Evolutionary conservation across 2,329 filamentous ascomycete species (phyloP).

Genomic region (Talaromyces atroroseus): DNA sequence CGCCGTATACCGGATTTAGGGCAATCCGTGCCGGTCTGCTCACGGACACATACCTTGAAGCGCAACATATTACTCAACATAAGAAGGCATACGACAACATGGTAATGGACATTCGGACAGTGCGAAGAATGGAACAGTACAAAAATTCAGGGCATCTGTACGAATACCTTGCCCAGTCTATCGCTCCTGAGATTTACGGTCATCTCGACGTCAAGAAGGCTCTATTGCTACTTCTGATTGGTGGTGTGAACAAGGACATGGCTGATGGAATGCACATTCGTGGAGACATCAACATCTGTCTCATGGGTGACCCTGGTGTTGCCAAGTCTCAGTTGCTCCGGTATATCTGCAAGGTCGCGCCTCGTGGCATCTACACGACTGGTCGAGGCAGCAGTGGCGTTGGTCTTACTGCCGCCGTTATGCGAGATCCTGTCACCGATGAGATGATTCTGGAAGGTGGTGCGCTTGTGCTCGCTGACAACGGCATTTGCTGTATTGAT

Average conservation of each 20-base stretch:
- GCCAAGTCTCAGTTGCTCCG: slow-evolving; percentile 97
- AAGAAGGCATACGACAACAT: slow-evolving; percentile 97
- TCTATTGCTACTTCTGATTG: slow-evolving; percentile 87
- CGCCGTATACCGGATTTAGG: slow-evolving; percentile 97
- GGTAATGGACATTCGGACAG: slow-evolving; percentile 70
- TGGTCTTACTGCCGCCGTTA: slow-evolving; percentile 75
- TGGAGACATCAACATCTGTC: slow-evolving; percentile 95
- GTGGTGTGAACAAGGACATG: slow-evolving; percentile 93
- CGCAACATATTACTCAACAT: slow-evolving; percentile 88
- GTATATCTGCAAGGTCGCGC: slow-evolving; percentile 97
- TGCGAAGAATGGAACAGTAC: slow-evolving; percentile 79
- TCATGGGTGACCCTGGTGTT: slow-evolving; percentile 99
- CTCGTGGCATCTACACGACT: slow-evolving; percentile 80
- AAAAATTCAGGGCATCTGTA: slow-evolving; percentile 86
- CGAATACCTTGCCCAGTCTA: slow-evolving; percentile 90
- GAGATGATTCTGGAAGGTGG: slow-evolving; percentile 77
- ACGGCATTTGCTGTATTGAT: slow-evolving; percentile 58
- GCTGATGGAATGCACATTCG: slow-evolving; percentile 98
- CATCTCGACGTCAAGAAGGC: slow-evolving; percentile 98
- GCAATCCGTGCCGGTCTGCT: slow-evolving; percentile 93
- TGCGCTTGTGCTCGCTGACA: slow-evolving; percentile 71
- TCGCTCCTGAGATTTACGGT: slow-evolving; percentile 94
- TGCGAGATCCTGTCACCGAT: slow-evolving; percentile 71
- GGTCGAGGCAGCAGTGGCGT: slow-evolving; percentile 77
- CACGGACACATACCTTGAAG: slow-evolving; percentile 95